phyloP scores from a whole-genome alignment of 495 filamentous ascomycete species.

The Aspergillus saccharolyticus region DNA sequence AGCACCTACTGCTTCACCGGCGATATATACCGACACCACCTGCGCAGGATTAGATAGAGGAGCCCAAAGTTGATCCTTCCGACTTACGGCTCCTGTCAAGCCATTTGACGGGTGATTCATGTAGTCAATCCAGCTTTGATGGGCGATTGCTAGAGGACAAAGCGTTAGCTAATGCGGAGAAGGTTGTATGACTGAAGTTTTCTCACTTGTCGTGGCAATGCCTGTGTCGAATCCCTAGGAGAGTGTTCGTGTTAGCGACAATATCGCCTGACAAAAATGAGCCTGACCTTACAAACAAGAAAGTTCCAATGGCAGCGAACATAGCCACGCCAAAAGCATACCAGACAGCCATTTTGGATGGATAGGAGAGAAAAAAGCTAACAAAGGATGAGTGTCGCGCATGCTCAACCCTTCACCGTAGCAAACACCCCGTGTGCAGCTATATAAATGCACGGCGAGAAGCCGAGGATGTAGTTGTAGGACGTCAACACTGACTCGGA shows the following conservation, averaged over 20 bases:
- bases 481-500: conserved; percentile 22
- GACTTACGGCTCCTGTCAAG: conserved; percentile 51
- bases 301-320: conserved; percentile 54
- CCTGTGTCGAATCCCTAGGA: conserved; percentile 53
- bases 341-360: conserved; percentile 32
- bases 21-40: conserved; percentile 57
- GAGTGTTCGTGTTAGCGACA: neutral
- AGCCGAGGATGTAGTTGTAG: conserved; percentile 10
- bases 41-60: conserved; percentile 11
- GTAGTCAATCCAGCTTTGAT: conserved; percentile 56
- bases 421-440: neutral
- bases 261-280: neutral
- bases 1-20: conserved; percentile 52
- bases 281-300: conserved; percentile 46
- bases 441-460: conserved; percentile 9
- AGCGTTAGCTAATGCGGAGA: neutral
- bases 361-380: neutral
- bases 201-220: conserved; percentile 55
- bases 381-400: neutral
- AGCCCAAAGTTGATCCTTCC: neutral
- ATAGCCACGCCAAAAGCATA: conserved; percentile 47
- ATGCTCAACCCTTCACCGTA: too few species aligned
- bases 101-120: conserved; percentile 51
- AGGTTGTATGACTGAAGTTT: neutral
- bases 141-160: conserved; percentile 46